These are phyloP conservation scores for Talaromyces ruber DNA, from an alignment of 495 filamentous ascomycete genomes.

Conservation along the genomic window DNA sequence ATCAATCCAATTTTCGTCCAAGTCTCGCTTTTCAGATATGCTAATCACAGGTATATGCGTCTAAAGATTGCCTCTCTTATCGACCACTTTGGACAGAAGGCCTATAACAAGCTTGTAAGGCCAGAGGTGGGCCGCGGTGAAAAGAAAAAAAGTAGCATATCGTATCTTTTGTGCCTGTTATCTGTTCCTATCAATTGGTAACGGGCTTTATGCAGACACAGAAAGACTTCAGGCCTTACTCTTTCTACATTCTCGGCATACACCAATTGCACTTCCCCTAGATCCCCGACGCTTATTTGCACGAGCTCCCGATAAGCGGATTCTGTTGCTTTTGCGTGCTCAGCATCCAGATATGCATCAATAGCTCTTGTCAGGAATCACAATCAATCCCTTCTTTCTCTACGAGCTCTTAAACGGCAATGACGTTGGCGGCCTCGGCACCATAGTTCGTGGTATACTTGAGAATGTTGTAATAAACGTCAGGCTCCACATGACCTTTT, in stretches of 20 bases:
- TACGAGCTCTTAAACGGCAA: not conserved
- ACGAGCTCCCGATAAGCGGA: not conserved
- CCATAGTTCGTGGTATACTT: not conserved
- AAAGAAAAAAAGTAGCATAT: constrained; percentile 27
- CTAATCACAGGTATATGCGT: not conserved
- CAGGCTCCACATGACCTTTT: not conserved
- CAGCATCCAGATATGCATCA: not conserved
- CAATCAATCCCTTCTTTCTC: not conserved
- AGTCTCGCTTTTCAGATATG: not conserved
- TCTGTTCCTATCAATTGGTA: not conserved
- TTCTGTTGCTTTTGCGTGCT: not conserved
- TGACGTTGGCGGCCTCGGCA: not conserved
- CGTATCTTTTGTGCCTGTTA: constrained; percentile 39
- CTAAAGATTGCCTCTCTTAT: not conserved
- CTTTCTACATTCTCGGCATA: not conserved
- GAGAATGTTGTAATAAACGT: not conserved
- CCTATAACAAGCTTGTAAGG: constrained; percentile 77
- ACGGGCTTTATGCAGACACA: not conserved
- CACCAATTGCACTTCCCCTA: not conserved
- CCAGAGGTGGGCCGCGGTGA: constrained; percentile 48
- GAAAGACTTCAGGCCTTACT: not conserved
- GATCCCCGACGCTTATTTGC: not conserved
- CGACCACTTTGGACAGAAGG: constrained; percentile 19
- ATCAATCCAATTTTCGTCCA: not conserved
- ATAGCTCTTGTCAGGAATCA: not conserved